Base-by-base conservation (phyloP, 306 rosid species). In the Canavalia ensiformis region DNA sequence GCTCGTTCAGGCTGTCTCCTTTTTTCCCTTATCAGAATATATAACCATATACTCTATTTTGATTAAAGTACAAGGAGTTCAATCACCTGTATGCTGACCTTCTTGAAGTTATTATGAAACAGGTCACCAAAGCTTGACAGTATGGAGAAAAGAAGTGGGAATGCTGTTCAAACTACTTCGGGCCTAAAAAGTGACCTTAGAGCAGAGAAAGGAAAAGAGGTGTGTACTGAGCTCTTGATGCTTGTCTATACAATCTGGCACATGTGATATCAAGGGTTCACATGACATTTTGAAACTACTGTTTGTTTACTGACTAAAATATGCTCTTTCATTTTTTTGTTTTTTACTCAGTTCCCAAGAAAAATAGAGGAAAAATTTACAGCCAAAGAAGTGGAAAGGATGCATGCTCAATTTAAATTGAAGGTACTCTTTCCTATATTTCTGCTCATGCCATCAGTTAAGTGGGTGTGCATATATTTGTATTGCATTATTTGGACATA, bases 201-300 rank as follows among this genome's bases (percentile, higher is more conserved):
- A 77, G 54, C 73, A 68, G 90, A 66, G 77, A 91, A 83, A 86
- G 84, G 86, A 69, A 84, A 86, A 46, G 86, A 88, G 95, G 95
- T 91, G 68, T 66, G 54, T 11, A n/a, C 37, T 28, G 72, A 67
- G 25, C 37, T 44, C 63, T 81, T 65, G 44, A 18, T 74, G 39
- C 35, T 1, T 70, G 58, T 64, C 45, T 68, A 18, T 64, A 33
- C 47, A 55, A 70, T 46, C 7, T 50, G 60, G 10, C 12, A 33
- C 28, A 45, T 34, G 44, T 60, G 10, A 44, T 52, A 33, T 9
- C 46, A 18, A 35, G 33, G 60, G 52, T 44, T 72, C 80, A 46
- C 39, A 46, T n/a, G 3, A 52, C 56, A 63, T 55, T 69, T 72
- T 71, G 51, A 62, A 54, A 30, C 34, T 71, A 30, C 25, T 34